Evolutionary conservation across 495 filamentous ascomycete species (phyloP), one percentile per base, ranked within the genome.

Genomic region (Viridothelium virens): DNA sequence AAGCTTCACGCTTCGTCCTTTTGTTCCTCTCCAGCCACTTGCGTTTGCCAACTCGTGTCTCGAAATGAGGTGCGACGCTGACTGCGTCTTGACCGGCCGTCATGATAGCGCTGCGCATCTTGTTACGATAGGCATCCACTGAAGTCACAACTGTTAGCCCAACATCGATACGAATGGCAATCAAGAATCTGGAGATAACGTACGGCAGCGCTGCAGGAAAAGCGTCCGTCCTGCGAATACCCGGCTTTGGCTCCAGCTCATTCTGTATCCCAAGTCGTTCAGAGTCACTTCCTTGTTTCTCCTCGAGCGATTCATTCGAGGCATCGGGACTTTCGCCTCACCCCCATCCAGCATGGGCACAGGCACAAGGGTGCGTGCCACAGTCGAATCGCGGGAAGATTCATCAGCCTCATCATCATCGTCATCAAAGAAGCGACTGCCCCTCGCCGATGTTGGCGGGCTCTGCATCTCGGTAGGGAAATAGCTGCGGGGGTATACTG

Each of bases 101-200:
- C 63, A 92, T 80, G 80, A 94, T 91, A 53, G 87, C 88, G 66
- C 81, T 88, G 63, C 87, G 83, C 79, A 92, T 95, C 79, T 97
- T 98, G 73, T 91, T 95, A 41, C 94, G 85, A 75, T 97, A 97
- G 65, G 88, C 90, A 71, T 98, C 94, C 74, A 98, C 93, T 97
- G 70, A 67, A 50, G 44, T 33, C 2, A 39, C n/a, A 41, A 25
- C 38, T 11, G 37, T 63, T 37, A 63, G 61, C 61, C n/a, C 9
- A 7, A 33, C 4, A 25, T 41, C 25, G 14, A 3, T n/a, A 6
- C 41, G 4, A n/a, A 25, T 31, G 3, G 11, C 56, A 70, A 31
- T 56, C n/a, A 33, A 14, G 44, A 47, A 12, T 18, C 2, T 44
- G 5, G 41, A 53, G 67, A 63, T 31, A 38, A 91, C 92, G 86